Percentiles rank a stretch among this genome's conserved stretches.
These are phyloP conservation scores for Metschnikowia gruessii DNA, from an alignment of 805 yeast genomes.

Conservation along the genomic window DNA sequence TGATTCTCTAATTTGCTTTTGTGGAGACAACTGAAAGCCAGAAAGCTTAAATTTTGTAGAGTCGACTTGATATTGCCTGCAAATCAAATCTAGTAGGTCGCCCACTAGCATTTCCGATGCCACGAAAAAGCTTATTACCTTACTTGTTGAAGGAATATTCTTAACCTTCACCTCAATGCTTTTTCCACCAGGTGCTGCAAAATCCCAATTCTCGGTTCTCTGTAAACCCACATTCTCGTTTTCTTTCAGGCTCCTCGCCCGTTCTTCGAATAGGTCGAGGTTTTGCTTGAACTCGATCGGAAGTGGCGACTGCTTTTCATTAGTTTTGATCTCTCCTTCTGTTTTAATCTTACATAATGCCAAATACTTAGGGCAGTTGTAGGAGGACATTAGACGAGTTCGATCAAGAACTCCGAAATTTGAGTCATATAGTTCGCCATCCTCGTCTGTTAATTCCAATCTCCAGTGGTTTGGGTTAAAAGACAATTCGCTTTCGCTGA, in stretches of 20 bases:
- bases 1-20: not conserved
- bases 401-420: slow-evolving; percentile 80
- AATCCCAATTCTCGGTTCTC: slow-evolving; percentile 3
- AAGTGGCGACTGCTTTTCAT: slow-evolving; percentile 54
- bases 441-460: slow-evolving; percentile 84
- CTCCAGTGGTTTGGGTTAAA: slow-evolving; percentile 70
- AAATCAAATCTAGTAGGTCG: slow-evolving; percentile 23
- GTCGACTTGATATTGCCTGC: slow-evolving; percentile 30
- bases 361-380: slow-evolving; percentile 74
- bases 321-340: slow-evolving; percentile 41
- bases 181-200: slow-evolving; percentile 8
- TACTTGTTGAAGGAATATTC: slow-evolving; percentile 15
- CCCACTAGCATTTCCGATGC: slow-evolving; percentile 17
- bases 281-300: slow-evolving; percentile 40
- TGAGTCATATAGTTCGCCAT: slow-evolving; percentile 88
- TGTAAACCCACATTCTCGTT: slow-evolving; percentile 8
- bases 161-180: slow-evolving; percentile 18
- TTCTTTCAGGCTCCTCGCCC: slow-evolving; percentile 4
- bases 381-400: slow-evolving; percentile 58
- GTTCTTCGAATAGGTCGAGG: slow-evolving; percentile 20
- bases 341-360: slow-evolving; percentile 64
- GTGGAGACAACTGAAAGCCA: slow-evolving; percentile 11
- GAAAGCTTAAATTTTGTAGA: slow-evolving; percentile 27
- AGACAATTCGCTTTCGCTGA: not conserved
- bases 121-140: slow-evolving; percentile 17